Evolutionary conservation across 2,329 filamentous ascomycete genomes (phyloP).

Genomic region (Penicillium sp.): DNA sequence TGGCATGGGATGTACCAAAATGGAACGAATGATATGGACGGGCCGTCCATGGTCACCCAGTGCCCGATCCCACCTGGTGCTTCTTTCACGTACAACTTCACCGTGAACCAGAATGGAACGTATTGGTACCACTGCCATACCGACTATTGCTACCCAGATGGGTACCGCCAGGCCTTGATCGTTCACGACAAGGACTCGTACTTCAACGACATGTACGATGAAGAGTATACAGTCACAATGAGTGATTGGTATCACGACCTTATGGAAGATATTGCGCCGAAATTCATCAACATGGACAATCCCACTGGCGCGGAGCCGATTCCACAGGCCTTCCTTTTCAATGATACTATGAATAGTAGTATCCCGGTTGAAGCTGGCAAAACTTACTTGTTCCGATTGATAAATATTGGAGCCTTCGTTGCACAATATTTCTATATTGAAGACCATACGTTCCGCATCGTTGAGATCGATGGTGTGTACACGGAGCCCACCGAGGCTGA

Average conservation of each 20-base stretch:
- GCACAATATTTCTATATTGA: slow-evolving; percentile 54
- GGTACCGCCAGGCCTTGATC: slow-evolving; percentile 66
- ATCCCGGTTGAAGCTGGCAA: slow-evolving; percentile 45
- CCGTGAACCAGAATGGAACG: slow-evolving; percentile 57
- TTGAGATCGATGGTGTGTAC: slow-evolving; percentile 74
- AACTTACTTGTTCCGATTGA: slow-evolving; percentile 68
- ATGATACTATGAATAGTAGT: slow-evolving; percentile 64
- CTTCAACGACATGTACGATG: slow-evolving; percentile 55
- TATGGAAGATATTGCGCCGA: slow-evolving; percentile 55
- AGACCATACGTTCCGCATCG: slow-evolving; percentile 62
- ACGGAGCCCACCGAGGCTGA: slow-evolving; percentile 61
- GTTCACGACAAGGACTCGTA: slow-evolving; percentile 62
- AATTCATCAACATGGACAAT: slow-evolving; percentile 46
- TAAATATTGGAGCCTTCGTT: slow-evolving; percentile 42
- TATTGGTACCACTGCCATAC: slow-evolving; percentile 72
- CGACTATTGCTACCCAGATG: slow-evolving; percentile 66
- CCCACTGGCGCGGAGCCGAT: slow-evolving; percentile 65
- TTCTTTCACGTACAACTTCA: slow-evolving; percentile 67
- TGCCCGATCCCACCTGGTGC: slow-evolving; percentile 18
- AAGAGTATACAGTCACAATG: slow-evolving; percentile 67
- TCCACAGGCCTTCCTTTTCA: slow-evolving; percentile 65
- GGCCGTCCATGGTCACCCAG: slow-evolving; percentile 66
- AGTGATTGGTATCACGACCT: slow-evolving; percentile 73
- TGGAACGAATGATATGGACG: slow-evolving; percentile 74
- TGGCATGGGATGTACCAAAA: slow-evolving; percentile 80